These are phyloP conservation scores for Macrocystidia cucumis DNA, from an alignment of 1,284 basidiomycete genomes.

Conservation along the genomic window DNA sequence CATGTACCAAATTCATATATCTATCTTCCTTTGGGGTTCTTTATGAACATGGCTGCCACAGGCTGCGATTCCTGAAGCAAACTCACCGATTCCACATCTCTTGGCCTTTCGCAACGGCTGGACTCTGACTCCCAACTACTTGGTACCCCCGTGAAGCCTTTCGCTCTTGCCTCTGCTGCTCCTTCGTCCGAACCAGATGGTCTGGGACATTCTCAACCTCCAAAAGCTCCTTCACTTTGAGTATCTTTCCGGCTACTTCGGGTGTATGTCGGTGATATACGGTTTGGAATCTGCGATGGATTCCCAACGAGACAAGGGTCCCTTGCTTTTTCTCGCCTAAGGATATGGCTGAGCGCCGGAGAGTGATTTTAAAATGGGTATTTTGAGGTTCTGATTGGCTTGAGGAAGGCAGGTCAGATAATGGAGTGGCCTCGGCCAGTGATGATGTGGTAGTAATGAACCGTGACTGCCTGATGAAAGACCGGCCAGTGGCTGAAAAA, in stretches of 20 bases:
- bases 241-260: constrained; percentile 75
- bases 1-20: not conserved
- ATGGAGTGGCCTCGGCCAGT: no score
- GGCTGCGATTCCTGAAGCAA: not conserved
- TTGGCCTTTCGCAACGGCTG: no score
- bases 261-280: constrained; percentile 72
- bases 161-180: constrained; percentile 56
- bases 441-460: no score
- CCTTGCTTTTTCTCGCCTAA: constrained; percentile 65
- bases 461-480: no score
- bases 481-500: no score
- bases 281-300: constrained; percentile 75
- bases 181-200: constrained; percentile 54
- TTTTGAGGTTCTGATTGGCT: no score
- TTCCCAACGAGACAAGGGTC: constrained; percentile 69
- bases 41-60: not conserved
- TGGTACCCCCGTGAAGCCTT: constrained; percentile 59
- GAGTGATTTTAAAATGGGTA: constrained; percentile 71
- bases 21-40: not conserved
- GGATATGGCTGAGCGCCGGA: constrained; percentile 76
- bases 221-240: constrained; percentile 81
- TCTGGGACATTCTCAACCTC: constrained; percentile 75
- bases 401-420: no score
- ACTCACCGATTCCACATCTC: not conserved
- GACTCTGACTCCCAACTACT: constrained; percentile 37